phyloP scores from a whole-genome alignment of 2,329 filamentous ascomycete genomes.

The Fusarium sp. region DNA sequence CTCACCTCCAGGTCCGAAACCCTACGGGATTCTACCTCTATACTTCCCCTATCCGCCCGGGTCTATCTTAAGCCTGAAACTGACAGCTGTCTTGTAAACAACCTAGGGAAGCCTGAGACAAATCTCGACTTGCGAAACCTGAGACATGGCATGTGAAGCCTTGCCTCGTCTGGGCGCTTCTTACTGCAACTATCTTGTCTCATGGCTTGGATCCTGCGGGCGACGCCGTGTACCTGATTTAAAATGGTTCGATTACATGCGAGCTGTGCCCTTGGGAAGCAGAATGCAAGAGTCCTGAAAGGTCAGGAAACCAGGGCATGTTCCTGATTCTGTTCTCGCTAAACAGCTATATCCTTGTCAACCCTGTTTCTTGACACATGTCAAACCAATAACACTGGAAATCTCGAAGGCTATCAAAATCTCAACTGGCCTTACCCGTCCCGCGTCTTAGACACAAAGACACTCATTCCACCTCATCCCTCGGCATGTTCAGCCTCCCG shows the following conservation, averaged over 20 bases:
- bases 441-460: slow-evolving; percentile 4
- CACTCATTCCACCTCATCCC: slow-evolving; percentile 21
- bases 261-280: not conserved
- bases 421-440: slow-evolving; percentile 2
- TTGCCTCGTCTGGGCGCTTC: not conserved
- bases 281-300: not conserved
- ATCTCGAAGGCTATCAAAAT: not conserved
- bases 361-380: not conserved
- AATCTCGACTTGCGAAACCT: not conserved
- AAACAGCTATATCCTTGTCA: not conserved
- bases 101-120: not conserved
- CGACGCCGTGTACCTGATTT: not conserved
- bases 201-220: not conserved
- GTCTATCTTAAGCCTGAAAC: not conserved
- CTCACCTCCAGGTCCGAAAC: not conserved
- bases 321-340: not conserved
- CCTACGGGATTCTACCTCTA: not conserved
- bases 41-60: not conserved
- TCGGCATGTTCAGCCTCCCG: slow-evolving; percentile 1
- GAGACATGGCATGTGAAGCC: slow-evolving; percentile 5
- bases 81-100: not conserved
- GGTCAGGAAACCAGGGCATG: not conserved
- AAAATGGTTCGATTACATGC: not conserved
- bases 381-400: not conserved
- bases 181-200: not conserved